phyloP scores from a whole-genome alignment of 2,329 filamentous ascomycete species.

The Lizonia empirigonia region DNA sequence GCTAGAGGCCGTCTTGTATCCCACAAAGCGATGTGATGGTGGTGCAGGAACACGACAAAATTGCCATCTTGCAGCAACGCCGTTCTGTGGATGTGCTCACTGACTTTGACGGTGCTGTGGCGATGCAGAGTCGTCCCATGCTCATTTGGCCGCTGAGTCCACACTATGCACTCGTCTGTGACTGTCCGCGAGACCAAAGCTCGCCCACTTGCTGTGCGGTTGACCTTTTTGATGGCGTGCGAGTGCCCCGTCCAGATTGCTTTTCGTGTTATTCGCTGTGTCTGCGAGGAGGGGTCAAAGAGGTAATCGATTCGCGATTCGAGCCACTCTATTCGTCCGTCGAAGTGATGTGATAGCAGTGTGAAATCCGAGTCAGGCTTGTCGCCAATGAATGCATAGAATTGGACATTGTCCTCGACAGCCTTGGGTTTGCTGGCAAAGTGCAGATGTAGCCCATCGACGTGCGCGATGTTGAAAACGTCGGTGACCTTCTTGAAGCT shows the following conservation, averaged over 20 bases:
- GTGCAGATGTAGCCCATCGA: conserved; percentile 61
- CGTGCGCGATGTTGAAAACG: conserved; percentile 85
- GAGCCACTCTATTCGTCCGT: conserved; percentile 83
- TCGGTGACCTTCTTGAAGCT: conserved; percentile 68
- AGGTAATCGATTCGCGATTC: conserved; percentile 78
- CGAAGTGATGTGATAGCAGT: conserved; percentile 81
- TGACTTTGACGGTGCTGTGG: conserved; percentile 70
- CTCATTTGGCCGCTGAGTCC: conserved; percentile 68
- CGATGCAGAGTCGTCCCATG: conserved; percentile 63
- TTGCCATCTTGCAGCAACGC: conserved; percentile 77
- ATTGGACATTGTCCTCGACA: conserved; percentile 66
- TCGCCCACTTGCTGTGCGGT: conserved; percentile 80
- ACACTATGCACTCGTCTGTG: conserved; percentile 79
- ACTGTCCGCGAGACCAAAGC: conserved; percentile 81
- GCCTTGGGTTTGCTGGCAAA: conserved; percentile 43
- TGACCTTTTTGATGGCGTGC: conserved; percentile 79
- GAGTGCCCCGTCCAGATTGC: conserved; percentile 85
- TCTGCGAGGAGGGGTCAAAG: conserved; percentile 71
- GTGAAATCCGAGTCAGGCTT: conserved; percentile 68
- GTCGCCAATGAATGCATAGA: conserved; percentile 73
- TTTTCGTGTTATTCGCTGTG: conserved; percentile 64
- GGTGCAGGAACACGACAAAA: conserved; percentile 80
- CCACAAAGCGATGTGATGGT: conserved; percentile 75
- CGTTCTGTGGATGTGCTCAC: conserved; percentile 78
- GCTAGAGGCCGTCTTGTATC: conserved; percentile 70